Base-by-base conservation (phyloP, 2,329 filamentous ascomycete genomes). In the Thermothelomyces thermophilus region DNA sequence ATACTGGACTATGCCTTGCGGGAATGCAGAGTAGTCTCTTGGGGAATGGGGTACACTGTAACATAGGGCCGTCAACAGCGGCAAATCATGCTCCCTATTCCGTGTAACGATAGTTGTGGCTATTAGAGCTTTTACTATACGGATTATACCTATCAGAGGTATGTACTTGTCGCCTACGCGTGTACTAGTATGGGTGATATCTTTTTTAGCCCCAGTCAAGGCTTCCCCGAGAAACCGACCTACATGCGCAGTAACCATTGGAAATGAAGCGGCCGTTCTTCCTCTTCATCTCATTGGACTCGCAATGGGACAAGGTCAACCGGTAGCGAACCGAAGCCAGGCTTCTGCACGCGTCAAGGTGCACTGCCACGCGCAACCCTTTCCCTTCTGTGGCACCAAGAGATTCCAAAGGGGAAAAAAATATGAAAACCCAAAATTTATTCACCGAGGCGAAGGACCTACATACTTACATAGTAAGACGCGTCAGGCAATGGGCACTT, bases 31-130 rank as follows among this genome's bases (percentile, higher is more conserved):
- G 9, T 5, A 26, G 9, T 26, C 26, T n/a, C n/a, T n/a, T n/a
- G 10, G 13, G 26, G 10, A 31, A 22, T 11, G 6, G 35, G 33
- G n/a, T 13, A 28, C 9, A 31, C 11, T 48, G 47, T 45, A 50
- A 19, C 47, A 50, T 50, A 35, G n/a, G n/a, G 47, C 41, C 17
- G 47, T 22, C 34, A n/a, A 42, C 31, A 41, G 17, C 47, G 11
- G 47, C 46, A 39, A 17, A n/a, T 19, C 26, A 10, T 50, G 41
- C 35, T 34, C 41, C 31, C 13, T 50, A 16, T 41, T 40, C 44
- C 44, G 24, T 51, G 49, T 51, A 44, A 47, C 44, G 44, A 48
- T 51, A 51, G 19, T 26, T 47, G 49, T 51, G 43, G 39, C 43
- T 51, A 44, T n/a, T 51, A 47, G 44, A 51, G 39, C 40, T 40